Percentiles rank a stretch among this genome's conserved stretches.
These are phyloP conservation scores for Debaryomyces castellii DNA, from an alignment of 805 yeast species.

Conservation along the genomic window DNA sequence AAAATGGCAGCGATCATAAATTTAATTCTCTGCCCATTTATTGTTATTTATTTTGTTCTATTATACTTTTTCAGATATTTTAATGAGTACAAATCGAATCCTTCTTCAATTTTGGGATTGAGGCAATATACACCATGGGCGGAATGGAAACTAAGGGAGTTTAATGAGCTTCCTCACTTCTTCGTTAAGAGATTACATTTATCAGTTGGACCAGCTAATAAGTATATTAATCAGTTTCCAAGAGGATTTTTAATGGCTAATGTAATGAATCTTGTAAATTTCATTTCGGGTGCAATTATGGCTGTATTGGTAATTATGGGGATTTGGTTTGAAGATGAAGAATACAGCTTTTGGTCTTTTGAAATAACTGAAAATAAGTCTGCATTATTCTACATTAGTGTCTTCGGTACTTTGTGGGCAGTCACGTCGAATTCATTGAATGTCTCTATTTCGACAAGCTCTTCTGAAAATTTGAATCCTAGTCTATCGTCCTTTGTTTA, in stretches of 20 bases:
- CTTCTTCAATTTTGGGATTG: slow-evolving; percentile 64
- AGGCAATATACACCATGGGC: slow-evolving; percentile 93
- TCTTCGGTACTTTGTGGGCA: slow-evolving; percentile 88
- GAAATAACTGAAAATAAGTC: slow-evolving; percentile 82
- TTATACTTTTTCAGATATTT: slow-evolving; percentile 88
- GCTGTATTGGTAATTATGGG: slow-evolving; percentile 72
- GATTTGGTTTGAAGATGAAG: slow-evolving; percentile 80
- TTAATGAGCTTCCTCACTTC: slow-evolving; percentile 87
- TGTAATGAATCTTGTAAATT: slow-evolving; percentile 42
- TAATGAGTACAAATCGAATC: slow-evolving; percentile 88
- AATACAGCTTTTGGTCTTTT: slow-evolving; percentile 73
- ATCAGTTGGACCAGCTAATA: slow-evolving; percentile 76
- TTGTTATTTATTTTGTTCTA: slow-evolving; percentile 77
- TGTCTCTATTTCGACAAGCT: slow-evolving; percentile 12
- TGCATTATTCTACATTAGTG: slow-evolving; percentile 81
- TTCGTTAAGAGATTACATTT: slow-evolving; percentile 76
- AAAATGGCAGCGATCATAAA: slow-evolving; percentile 85
- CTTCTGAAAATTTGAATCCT: slow-evolving; percentile 22
- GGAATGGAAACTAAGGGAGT: slow-evolving; percentile 92
- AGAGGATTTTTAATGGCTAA: slow-evolving; percentile 54
- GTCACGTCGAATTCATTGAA: slow-evolving; percentile 65
- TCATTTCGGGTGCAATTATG: slow-evolving; percentile 83
- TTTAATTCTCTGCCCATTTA: slow-evolving; percentile 78
- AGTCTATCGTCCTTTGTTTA: slow-evolving; percentile 51
- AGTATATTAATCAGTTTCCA: slow-evolving; percentile 90